Conservation (phyloP, 495 filamentous ascomycete species). For the Podospora pseudoanserina region DNA sequence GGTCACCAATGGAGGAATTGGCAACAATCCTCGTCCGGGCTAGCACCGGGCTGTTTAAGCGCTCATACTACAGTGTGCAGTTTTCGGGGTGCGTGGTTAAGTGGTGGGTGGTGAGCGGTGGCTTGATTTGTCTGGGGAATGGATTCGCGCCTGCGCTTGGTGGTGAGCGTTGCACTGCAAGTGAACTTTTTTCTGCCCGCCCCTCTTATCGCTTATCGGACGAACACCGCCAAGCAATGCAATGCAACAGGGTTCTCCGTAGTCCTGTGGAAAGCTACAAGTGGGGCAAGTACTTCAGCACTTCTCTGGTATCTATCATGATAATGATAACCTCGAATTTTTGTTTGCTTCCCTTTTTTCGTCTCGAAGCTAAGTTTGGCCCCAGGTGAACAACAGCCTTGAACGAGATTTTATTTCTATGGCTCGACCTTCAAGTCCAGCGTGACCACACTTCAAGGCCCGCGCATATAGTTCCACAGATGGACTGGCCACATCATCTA, state of each 20-base stretch:
- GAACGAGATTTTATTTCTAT: no score
- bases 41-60: not conserved
- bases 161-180: conserved; percentile 1
- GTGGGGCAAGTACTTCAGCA: not conserved
- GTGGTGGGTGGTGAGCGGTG: not conserved
- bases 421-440: not conserved
- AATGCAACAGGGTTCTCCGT: not conserved
- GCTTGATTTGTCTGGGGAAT: conserved; percentile 5
- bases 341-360: no score
- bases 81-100: not conserved
- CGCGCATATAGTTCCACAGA: not conserved
- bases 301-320: no score
- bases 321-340: no score
- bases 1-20: not conserved
- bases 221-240: not conserved
- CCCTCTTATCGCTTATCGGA: conserved; percentile 32
- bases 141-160: conserved; percentile 5
- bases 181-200: conserved; percentile 17
- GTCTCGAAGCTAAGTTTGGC: no score
- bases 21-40: conserved; percentile 4
- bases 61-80: conserved; percentile 7
- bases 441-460: not conserved
- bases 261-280: not conserved
- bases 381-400: no score
- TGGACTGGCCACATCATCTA: not conserved